Conservation (phyloP, 331 rosid species). For the Malus hybrid region DNA sequence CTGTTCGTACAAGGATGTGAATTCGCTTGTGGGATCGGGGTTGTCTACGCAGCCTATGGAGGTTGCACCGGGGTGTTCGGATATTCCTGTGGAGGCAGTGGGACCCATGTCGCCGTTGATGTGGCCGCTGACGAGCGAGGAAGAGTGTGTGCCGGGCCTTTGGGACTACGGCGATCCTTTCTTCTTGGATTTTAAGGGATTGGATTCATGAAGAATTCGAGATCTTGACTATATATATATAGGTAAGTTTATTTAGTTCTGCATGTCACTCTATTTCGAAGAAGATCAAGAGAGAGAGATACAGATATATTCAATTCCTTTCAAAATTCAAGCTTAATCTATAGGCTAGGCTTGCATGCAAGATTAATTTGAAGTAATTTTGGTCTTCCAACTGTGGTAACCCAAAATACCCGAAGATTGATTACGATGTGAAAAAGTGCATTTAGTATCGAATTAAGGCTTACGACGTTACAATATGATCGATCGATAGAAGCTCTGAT, state of each 20-base stretch:
- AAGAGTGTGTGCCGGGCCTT: constrained; percentile 34
- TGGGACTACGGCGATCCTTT: constrained; percentile 85
- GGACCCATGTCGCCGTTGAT: constrained; percentile 45
- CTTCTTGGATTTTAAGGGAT: constrained; percentile 47
- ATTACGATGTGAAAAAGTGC: background rate
- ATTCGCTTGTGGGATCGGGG: constrained; percentile 20
- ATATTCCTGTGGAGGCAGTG: constrained; percentile 24
- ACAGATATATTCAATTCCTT: background rate
- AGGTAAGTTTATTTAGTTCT: background rate
- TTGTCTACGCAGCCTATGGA: constrained; percentile 17
- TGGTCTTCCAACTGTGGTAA: background rate
- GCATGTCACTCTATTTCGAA: background rate
- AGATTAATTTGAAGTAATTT: background rate
- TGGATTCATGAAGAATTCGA: background rate
- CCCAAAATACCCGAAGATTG: no score
- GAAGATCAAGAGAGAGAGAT: background rate
- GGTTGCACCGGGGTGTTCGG: constrained; percentile 31
- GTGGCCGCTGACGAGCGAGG: constrained; percentile 56
- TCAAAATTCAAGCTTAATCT: background rate
- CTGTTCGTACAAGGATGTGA: constrained; percentile 16
- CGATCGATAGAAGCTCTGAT: background rate
- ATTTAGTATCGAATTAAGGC: background rate
- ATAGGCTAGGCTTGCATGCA: background rate
- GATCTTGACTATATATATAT: background rate
- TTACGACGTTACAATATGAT: background rate